A percentile compares a stretch with the other conserved stretches of the same genome.
Evolutionary conservation across 2,329 filamentous ascomycete genomes (phyloP).

Genomic region (Scedosporium dehoogii): DNA sequence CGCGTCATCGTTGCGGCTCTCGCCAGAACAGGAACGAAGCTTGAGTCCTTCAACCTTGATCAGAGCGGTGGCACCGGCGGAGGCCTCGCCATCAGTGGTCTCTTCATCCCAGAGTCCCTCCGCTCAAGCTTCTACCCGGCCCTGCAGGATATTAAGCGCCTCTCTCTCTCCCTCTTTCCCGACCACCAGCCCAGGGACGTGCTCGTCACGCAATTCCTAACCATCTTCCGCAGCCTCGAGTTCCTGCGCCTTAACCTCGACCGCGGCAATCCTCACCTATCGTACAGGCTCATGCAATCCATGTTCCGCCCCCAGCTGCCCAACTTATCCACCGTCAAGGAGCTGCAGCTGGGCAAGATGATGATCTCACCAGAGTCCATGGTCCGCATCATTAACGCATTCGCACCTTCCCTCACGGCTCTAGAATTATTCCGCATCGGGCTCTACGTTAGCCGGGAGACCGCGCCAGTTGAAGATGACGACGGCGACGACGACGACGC

Average conservation of each 20-base stretch:
- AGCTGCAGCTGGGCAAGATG: constrained; percentile 4
- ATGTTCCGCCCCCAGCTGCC: not conserved
- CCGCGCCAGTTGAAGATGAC: not conserved
- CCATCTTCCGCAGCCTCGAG: not conserved
- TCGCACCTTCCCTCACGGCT: not conserved
- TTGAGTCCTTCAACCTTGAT: not conserved
- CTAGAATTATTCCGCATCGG: constrained; percentile 3
- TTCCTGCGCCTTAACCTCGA: constrained; percentile 5
- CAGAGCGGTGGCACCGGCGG: not conserved
- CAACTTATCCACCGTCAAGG: not conserved
- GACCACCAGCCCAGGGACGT: not conserved
- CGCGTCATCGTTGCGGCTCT: not conserved
- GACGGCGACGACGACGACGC: not conserved
- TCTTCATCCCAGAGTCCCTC: not conserved
- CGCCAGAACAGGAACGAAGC: not conserved
- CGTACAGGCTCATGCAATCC: not conserved
- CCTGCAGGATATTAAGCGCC: not conserved
- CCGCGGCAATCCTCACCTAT: not conserved
- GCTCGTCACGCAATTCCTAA: not conserved
- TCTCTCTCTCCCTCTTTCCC: not conserved
- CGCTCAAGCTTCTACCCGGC: not conserved
- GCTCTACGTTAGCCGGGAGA: not conserved
- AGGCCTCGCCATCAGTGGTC: not conserved
- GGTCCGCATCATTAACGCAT: not conserved
- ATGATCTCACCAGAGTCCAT: not conserved